Evolutionary conservation across 805 yeast species (phyloP).

Genomic region (Candida manassasensis): DNA sequence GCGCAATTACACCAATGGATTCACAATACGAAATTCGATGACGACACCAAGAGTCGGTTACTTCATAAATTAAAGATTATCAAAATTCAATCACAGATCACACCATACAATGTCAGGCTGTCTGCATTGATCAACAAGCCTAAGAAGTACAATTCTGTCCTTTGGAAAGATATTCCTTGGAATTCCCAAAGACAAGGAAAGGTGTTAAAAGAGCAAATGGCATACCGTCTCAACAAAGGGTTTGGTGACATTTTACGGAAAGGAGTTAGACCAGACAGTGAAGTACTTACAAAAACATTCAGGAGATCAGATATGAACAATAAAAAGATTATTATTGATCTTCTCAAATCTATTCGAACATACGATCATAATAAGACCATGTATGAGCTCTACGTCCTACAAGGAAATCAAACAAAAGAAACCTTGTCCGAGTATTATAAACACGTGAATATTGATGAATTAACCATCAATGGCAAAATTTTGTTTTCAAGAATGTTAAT

Average conservation of each 20-base stretch:
- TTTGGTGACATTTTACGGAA: slow-evolving; percentile 23
- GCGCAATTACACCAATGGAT: slow-evolving; percentile 12
- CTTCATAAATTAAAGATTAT: slow-evolving; percentile 13
- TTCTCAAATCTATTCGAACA: slow-evolving; percentile 15
- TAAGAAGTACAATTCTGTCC: slow-evolving; percentile 19
- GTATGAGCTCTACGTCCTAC: slow-evolving; percentile 16
- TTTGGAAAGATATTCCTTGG: slow-evolving; percentile 17
- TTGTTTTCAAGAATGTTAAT: slow-evolving; percentile 25
- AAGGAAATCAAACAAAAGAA: slow-evolving; percentile 15
- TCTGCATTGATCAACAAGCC: slow-evolving; percentile 13
- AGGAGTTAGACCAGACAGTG: slow-evolving; percentile 34
- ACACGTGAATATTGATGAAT: slow-evolving; percentile 7
- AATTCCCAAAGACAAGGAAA: slow-evolving; percentile 13
- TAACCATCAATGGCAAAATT: slow-evolving; percentile 25
- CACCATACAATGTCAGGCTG: slow-evolving; percentile 17
- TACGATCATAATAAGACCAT: slow-evolving; percentile 9
- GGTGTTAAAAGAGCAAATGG: slow-evolving; percentile 5
- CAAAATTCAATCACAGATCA: slow-evolving; percentile 20
- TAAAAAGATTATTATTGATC: slow-evolving; percentile 19
- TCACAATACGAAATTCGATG: slow-evolving; percentile 6
- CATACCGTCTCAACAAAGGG: slow-evolving; percentile 17
- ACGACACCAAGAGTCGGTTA: slow-evolving; percentile 10
- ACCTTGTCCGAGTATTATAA: slow-evolving; percentile 14
- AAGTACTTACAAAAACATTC: slow-evolving; percentile 28
- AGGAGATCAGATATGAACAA: slow-evolving; percentile 20